A percentile compares a stretch with the other conserved stretches of the same genome.
Conservation (phyloP, 345 rosid species). For the Carallia pectinifolia region DNA sequence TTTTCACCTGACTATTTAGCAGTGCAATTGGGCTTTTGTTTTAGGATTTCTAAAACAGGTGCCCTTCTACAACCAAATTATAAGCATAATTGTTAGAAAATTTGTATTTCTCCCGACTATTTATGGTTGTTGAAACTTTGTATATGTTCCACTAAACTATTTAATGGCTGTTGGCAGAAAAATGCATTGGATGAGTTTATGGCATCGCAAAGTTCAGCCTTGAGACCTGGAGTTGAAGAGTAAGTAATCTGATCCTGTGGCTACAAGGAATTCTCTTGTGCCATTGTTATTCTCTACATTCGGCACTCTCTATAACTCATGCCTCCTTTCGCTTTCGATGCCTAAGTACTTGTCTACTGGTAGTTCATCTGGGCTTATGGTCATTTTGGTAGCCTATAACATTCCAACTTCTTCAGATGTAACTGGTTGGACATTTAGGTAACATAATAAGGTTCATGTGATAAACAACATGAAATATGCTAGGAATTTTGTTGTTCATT, state of each 20-base stretch:
- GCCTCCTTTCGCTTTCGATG: neutral
- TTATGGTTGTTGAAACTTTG: neutral
- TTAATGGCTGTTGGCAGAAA: slow-evolving; percentile 55
- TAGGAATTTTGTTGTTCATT: too few species aligned
- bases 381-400: neutral
- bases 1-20: neutral
- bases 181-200: slow-evolving; percentile 68
- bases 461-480: too few species aligned
- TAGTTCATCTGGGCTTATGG: neutral
- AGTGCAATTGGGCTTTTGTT: too few species aligned
- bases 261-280: neutral
- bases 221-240: slow-evolving; percentile 87
- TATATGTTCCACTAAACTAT: slow-evolving; percentile 18
- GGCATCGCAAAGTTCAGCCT: slow-evolving; percentile 56
- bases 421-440: too few species aligned
- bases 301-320: neutral
- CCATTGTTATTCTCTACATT: neutral
- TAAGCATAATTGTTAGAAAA: neutral
- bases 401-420: too few species aligned
- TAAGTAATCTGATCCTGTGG: slow-evolving; percentile 38
- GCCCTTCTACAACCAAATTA: too few species aligned
- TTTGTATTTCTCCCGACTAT: neutral
- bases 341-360: neutral
- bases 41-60: too few species aligned
- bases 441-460: too few species aligned